These are phyloP conservation scores for Athelia psychrophila DNA, from an alignment of 1,284 basidiomycete genomes.

Conservation along the genomic window DNA sequence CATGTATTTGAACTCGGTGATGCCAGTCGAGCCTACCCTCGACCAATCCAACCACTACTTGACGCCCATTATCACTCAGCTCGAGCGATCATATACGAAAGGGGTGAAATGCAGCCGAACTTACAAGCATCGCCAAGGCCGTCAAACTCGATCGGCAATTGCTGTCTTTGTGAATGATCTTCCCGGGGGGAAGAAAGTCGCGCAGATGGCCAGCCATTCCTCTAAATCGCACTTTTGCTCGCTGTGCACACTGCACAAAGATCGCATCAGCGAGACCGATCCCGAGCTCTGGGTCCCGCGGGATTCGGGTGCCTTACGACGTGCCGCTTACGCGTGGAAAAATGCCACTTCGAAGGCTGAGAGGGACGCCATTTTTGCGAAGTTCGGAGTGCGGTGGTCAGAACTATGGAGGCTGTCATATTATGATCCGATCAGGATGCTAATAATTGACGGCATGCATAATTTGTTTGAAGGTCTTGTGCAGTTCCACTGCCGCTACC, in stretches of 20 bases:
- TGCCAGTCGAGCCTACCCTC: slow-evolving; percentile 13
- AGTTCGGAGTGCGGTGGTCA: slow-evolving; percentile 30
- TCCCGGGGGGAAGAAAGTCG: not conserved
- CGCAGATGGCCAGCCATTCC: not conserved
- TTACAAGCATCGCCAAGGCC: no score
- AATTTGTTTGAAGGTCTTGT: slow-evolving; percentile 28
- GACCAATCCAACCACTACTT: slow-evolving; percentile 16
- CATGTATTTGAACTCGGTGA: slow-evolving; percentile 21
- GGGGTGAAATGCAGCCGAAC: no score
- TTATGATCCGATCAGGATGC: slow-evolving; percentile 28
- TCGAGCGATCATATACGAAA: no score
- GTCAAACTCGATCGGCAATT: not conserved
- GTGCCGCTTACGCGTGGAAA: slow-evolving; percentile 13
- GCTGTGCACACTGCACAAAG: slow-evolving; percentile 14
- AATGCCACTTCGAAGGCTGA: slow-evolving; percentile 11
- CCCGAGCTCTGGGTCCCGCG: slow-evolving; percentile 14
- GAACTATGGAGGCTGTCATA: slow-evolving; percentile 34
- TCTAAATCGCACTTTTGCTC: slow-evolving; percentile 16
- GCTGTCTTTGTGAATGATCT: not conserved
- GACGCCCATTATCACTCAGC: slow-evolving; percentile 13
- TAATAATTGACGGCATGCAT: slow-evolving; percentile 36
- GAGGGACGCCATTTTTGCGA: slow-evolving; percentile 12
- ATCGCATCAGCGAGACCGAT: slow-evolving; percentile 13
- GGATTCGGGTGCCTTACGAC: slow-evolving; percentile 12
- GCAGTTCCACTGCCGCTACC: slow-evolving; percentile 21